Evolutionary conservation across 2,329 filamentous ascomycete species (phyloP).

Genomic region (Venturia pyrina): DNA sequence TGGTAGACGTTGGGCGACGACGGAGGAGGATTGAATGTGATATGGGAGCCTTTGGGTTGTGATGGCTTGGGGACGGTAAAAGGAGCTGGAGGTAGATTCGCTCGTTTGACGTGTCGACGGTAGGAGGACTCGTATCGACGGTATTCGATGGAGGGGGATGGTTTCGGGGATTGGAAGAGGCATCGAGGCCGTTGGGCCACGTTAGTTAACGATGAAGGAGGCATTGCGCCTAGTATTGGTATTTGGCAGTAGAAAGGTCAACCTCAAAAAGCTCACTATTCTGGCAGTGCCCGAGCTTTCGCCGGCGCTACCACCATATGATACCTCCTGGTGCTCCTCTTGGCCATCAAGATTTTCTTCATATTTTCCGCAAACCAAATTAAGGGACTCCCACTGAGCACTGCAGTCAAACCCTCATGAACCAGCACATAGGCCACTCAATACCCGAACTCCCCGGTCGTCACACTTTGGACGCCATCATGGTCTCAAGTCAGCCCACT

Average conservation of each 20-base stretch:
- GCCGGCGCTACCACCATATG: too few relatives aligned
- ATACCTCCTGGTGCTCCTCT: too few relatives aligned
- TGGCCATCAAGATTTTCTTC: too few relatives aligned
- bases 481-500: too few relatives aligned
- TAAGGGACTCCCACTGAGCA: too few relatives aligned
- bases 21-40: slow-evolving; percentile 58
- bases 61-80: slow-evolving; percentile 25
- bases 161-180: neutral
- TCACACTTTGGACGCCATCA: too few relatives aligned
- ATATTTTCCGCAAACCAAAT: too few relatives aligned
- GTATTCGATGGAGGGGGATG: neutral
- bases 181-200: neutral
- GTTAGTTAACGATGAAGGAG: neutral
- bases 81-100: slow-evolving; percentile 34
- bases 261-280: neutral
- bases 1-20: slow-evolving; percentile 53
- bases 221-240: neutral
- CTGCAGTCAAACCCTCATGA: too few relatives aligned
- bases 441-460: too few relatives aligned
- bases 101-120: slow-evolving; percentile 36
- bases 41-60: slow-evolving; percentile 34
- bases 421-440: too few relatives aligned
- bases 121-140: slow-evolving; percentile 28
- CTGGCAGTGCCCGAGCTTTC: too few relatives aligned
- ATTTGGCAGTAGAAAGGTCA: neutral